These are phyloP conservation scores for Cantharellus cinnabarinus DNA, from an alignment of 768 basidiomycete species.

Conservation along the genomic window DNA sequence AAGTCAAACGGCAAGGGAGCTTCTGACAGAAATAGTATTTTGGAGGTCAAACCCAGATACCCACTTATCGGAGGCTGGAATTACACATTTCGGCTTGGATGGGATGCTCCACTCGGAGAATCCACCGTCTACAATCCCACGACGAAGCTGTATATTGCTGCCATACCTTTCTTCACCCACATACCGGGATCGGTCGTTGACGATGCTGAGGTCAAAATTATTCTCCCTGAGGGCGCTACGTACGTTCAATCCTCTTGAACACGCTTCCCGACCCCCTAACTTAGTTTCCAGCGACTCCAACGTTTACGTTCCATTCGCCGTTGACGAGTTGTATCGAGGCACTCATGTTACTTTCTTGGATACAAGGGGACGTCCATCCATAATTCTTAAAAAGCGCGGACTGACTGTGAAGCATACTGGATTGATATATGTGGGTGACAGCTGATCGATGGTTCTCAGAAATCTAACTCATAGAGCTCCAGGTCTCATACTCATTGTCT, in stretches of 20 bases:
- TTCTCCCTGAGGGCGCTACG: constrained; percentile 92
- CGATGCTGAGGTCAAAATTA: constrained; percentile 54
- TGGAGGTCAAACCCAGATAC: constrained; percentile 79
- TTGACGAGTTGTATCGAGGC: constrained; percentile 36
- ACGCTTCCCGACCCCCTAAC: background rate
- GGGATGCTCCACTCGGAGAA: constrained; percentile 70
- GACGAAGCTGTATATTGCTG: constrained; percentile 47
- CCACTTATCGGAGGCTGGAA: constrained; percentile 96
- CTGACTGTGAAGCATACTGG: constrained; percentile 64
- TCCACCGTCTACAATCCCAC: constrained; percentile 42
- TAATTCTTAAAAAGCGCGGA: constrained; percentile 51
- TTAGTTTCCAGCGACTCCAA: constrained; percentile 43
- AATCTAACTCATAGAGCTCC: constrained; percentile 1
- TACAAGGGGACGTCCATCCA: constrained; percentile 63
- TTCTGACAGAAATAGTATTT: constrained; percentile 26
- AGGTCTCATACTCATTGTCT: constrained; percentile 82
- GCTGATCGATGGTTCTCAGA: background rate
- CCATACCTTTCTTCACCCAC: constrained; percentile 69
- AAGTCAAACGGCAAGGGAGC: constrained; percentile 2
- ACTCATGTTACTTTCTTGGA: constrained; percentile 80
- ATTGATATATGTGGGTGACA: constrained; percentile 53
- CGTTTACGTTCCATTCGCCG: constrained; percentile 57
- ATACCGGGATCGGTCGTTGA: constrained; percentile 66
- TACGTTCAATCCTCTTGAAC: constrained; percentile 25
- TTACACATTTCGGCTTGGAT: constrained; percentile 85